Percentiles rank a stretch among this genome's conserved stretches.
phyloP scores from a whole-genome alignment of 106 monocot genomes.

The Cymbidium sinense region DNA sequence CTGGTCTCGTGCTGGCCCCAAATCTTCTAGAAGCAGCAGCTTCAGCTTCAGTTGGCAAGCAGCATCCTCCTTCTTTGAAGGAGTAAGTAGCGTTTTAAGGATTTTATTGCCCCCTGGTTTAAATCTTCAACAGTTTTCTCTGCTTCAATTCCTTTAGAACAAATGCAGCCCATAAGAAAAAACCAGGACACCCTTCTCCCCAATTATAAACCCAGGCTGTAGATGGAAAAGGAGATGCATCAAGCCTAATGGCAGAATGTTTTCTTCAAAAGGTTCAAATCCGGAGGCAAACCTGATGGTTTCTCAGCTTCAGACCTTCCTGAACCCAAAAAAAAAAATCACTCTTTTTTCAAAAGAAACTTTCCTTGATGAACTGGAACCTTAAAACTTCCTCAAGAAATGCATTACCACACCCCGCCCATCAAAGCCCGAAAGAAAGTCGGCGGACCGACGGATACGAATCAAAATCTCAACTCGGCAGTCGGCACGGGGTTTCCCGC shows the following conservation, averaged over 20 bases:
- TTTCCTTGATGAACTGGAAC: not conserved
- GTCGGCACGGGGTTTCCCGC: not conserved
- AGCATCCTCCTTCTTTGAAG: slow-evolving; percentile 13
- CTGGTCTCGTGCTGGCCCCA: not conserved
- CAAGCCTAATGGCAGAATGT: not conserved
- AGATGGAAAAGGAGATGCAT: not conserved
- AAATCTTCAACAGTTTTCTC: slow-evolving; percentile 9
- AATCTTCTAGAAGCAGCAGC: not conserved
- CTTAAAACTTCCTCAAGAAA: no score
- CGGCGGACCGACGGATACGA: not conserved
- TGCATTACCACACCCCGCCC: not conserved
- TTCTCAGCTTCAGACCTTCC: not conserved
- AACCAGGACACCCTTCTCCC: not conserved
- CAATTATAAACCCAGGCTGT: not conserved
- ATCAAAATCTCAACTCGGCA: not conserved
- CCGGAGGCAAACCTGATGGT: not conserved
- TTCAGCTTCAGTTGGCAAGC: not conserved
- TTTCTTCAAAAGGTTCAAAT: not conserved
- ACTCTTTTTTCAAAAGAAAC: not conserved
- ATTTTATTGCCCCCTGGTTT: slow-evolving; percentile 7
- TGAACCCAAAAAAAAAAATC: not conserved
- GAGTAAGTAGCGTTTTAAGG: slow-evolving; percentile 18
- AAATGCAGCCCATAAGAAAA: slow-evolving; percentile 49
- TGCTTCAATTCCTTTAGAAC: slow-evolving; percentile 22
- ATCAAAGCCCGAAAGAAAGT: not conserved